Percentiles rank a stretch among this genome's conserved stretches.
Evolutionary conservation across 2,329 filamentous ascomycete species (phyloP).

Genomic region (Harringtonia aguacate): DNA sequence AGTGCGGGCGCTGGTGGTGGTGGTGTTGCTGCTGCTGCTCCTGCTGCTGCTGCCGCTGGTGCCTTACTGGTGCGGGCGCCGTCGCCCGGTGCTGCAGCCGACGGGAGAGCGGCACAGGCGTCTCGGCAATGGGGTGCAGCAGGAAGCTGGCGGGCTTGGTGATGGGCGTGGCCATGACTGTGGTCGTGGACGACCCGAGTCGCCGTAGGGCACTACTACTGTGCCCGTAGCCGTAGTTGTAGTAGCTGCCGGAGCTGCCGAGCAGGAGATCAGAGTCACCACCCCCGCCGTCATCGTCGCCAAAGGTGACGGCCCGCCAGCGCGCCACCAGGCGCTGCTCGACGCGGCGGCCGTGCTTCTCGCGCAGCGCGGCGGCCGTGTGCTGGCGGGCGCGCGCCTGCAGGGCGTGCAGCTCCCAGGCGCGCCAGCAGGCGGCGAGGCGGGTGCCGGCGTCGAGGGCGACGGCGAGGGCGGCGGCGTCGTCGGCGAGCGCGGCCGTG

Average conservation of each 20-base stretch:
- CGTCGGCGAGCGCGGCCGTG: constrained; percentile 1
- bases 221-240: too few species aligned
- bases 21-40: neutral
- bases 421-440: constrained; percentile 7
- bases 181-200: neutral
- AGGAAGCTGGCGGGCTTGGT: constrained; percentile 1
- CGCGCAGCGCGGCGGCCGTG: constrained; percentile 12
- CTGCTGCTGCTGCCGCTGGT: neutral
- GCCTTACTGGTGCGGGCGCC: neutral
- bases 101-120: neutral
- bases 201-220: too few species aligned
- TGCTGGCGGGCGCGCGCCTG: constrained; percentile 10
- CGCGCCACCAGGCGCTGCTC: constrained; percentile 8
- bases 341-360: constrained; percentile 12
- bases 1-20: neutral
- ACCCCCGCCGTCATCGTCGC: neutral
- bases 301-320: constrained; percentile 8
- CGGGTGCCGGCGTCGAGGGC: constrained; percentile 7
- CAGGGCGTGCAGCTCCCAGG: constrained; percentile 15
- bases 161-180: neutral
- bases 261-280: too few species aligned
- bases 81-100: neutral
- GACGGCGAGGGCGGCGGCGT: constrained; percentile 7
- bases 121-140: constrained; percentile 5
- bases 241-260: too few species aligned